Evolutionary conservation across 2,329 filamentous ascomycete species (phyloP).

Genomic region (Aspergillus sp.): DNA sequence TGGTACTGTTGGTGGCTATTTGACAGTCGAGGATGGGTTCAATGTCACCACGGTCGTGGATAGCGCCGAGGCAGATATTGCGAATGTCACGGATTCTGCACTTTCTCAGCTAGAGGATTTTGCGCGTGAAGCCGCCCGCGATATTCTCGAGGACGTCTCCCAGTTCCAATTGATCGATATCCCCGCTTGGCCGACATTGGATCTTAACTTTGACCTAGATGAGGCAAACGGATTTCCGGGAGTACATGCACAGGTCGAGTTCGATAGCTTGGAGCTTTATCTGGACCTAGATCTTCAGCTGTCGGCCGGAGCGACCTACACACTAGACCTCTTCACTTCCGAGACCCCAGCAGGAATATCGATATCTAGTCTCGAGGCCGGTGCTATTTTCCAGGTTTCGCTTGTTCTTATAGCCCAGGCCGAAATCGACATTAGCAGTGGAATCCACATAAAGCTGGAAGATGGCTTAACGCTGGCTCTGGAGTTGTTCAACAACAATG

Average conservation of each 20-base stretch:
- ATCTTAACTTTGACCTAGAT: conserved; percentile 8
- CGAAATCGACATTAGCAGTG: conserved; percentile 11
- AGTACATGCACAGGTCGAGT: conserved; percentile 4
- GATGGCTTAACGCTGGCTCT: conserved; percentile 3
- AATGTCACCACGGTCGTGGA: conserved; percentile 2
- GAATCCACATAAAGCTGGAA: conserved; percentile 12
- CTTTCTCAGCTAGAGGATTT: not conserved
- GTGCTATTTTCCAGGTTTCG: conserved; percentile 8
- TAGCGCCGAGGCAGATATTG: not conserved
- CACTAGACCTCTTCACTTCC: conserved; percentile 9
- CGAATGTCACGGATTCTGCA: conserved; percentile 2
- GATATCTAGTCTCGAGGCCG: conserved; percentile 2
- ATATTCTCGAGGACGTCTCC: not conserved
- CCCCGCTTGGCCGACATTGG: conserved; percentile 10
- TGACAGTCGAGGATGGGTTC: not conserved
- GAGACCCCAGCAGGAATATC: conserved; percentile 1
- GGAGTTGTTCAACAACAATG: conserved; percentile 8
- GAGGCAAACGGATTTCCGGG: not conserved
- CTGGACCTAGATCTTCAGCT: conserved; percentile 10
- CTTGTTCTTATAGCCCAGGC: conserved; percentile 10
- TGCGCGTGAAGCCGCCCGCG: not conserved
- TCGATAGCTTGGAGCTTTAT: conserved; percentile 9
- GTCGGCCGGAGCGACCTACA: conserved; percentile 12
- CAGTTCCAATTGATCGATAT: not conserved
- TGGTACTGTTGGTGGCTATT: conserved; percentile 3